Conservation (phyloP, 805 yeast species). For the Pichia thaimueangensis region DNA sequence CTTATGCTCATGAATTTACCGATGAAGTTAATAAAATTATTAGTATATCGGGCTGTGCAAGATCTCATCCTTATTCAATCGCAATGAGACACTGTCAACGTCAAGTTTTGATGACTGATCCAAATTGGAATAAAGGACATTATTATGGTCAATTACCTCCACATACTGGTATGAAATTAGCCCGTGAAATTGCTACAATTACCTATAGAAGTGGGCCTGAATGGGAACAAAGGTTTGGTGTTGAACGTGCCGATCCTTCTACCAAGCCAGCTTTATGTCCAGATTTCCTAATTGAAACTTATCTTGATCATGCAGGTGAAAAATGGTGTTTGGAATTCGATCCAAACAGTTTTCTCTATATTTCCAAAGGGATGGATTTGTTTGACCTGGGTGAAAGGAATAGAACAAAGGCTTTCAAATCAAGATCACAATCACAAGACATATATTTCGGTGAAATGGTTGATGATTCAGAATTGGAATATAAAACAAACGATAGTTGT, state of each 20-base stretch:
- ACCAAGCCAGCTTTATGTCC: slow-evolving; percentile 86
- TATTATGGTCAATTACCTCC: slow-evolving; percentile 75
- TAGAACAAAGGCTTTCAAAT: slow-evolving; percentile 36
- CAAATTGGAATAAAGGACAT: slow-evolving; percentile 89
- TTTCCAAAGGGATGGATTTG: slow-evolving; percentile 91
- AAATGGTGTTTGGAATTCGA: slow-evolving; percentile 89
- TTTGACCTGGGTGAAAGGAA: slow-evolving; percentile 65
- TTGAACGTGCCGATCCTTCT: slow-evolving; percentile 76
- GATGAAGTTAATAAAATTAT: slow-evolving; percentile 66
- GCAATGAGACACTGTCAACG: slow-evolving; percentile 92
- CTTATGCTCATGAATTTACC: slow-evolving; percentile 80
- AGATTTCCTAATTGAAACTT: slow-evolving; percentile 87
- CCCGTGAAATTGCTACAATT: slow-evolving; percentile 89
- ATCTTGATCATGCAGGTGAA: slow-evolving; percentile 91
- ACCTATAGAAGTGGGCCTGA: slow-evolving; percentile 95
- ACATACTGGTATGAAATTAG: slow-evolving; percentile 90
- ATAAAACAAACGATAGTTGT: slow-evolving; percentile 28
- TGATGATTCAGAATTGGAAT: slow-evolving; percentile 22
- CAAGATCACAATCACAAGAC: slow-evolving; percentile 35
- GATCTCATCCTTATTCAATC: slow-evolving; percentile 89
- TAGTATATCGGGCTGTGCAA: slow-evolving; percentile 86
- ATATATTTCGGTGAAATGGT: slow-evolving; percentile 25
- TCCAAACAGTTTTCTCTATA: slow-evolving; percentile 80
- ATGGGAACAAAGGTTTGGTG: slow-evolving; percentile 91
- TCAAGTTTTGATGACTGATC: slow-evolving; percentile 90